Evolutionary conservation across 257 asterid species (phyloP).

Genomic region (Jacaranda mimosifolia): DNA sequence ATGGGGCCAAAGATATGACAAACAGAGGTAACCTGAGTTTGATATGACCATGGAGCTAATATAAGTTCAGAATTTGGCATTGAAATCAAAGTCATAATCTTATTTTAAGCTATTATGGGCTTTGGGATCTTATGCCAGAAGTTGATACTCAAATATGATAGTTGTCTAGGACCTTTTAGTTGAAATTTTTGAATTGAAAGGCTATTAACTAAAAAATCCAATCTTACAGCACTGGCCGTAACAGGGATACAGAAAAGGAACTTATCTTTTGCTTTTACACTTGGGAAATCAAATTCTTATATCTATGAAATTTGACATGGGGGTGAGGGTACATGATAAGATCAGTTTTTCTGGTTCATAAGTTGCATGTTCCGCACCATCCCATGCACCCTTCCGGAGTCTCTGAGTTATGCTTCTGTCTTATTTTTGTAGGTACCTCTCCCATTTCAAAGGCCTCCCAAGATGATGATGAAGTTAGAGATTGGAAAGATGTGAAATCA

Average conservation of each 20-base stretch:
- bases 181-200: not conserved
- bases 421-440: constrained; percentile 34
- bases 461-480: constrained; percentile 26
- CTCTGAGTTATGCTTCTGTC: not conserved
- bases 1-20: constrained; percentile 18
- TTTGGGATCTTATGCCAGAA: not conserved
- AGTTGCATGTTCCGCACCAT: not conserved
- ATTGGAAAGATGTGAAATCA: not conserved
- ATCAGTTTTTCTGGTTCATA: not conserved
- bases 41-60: constrained; percentile 7
- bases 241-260: not conserved
- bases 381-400: not conserved
- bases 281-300: not conserved
- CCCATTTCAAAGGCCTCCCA: constrained; percentile 32
- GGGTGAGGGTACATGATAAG: not conserved
- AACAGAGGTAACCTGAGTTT: constrained; percentile 28
- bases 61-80: not conserved
- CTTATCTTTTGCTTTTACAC: not conserved
- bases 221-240: not conserved
- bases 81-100: not conserved
- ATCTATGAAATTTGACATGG: not conserved
- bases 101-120: not conserved
- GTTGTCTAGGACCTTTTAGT: not conserved
- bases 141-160: not conserved
- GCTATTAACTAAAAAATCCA: not conserved